phyloP scores from a whole-genome alignment of 352 stramenopile genomes.

The Globisporangium barbulae region DNA sequence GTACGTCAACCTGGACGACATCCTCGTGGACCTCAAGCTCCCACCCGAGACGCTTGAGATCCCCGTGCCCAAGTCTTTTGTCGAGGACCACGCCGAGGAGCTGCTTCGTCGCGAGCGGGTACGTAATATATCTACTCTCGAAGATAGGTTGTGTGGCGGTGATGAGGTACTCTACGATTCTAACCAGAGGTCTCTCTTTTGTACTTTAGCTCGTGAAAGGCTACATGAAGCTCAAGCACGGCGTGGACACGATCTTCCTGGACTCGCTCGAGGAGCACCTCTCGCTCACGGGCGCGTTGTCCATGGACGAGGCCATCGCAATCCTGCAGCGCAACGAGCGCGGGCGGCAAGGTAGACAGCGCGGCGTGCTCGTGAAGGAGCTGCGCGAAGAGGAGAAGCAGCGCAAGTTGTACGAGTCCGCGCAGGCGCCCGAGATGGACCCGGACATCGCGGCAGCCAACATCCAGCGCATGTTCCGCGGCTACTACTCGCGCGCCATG shows the following conservation, averaged over 20 bases:
- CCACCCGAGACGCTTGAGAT: conserved; percentile 90
- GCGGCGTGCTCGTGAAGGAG: conserved; percentile 80
- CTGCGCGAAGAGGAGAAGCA: conserved; percentile 84
- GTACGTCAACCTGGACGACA: conserved; percentile 92
- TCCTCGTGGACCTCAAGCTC: conserved; percentile 92
- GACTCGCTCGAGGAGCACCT: conserved; percentile 44
- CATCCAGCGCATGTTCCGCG: conserved; percentile 89
- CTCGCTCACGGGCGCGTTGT: conserved; percentile 27
- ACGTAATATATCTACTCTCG: conserved; percentile 9
- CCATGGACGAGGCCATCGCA: conserved; percentile 79
- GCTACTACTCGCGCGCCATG: conserved; percentile 64
- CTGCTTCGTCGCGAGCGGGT: conserved; percentile 62
- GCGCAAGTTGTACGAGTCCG: conserved; percentile 69
- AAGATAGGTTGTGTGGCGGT: not conserved
- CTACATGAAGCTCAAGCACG: conserved; percentile 90
- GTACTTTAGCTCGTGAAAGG: conserved; percentile 62
- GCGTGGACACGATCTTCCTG: conserved; percentile 59
- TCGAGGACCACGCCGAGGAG: conserved; percentile 74
- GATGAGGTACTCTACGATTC: not conserved
- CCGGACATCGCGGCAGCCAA: conserved; percentile 89
- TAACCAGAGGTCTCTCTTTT: conserved; percentile 4
- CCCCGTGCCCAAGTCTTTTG: conserved; percentile 86
- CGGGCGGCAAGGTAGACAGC: conserved; percentile 83
- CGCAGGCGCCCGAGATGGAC: conserved; percentile 79
- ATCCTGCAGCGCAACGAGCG: conserved; percentile 90